Base-by-base conservation (phyloP, 1,139 yeast species). In the Debaryomyces nepalensis region DNA sequence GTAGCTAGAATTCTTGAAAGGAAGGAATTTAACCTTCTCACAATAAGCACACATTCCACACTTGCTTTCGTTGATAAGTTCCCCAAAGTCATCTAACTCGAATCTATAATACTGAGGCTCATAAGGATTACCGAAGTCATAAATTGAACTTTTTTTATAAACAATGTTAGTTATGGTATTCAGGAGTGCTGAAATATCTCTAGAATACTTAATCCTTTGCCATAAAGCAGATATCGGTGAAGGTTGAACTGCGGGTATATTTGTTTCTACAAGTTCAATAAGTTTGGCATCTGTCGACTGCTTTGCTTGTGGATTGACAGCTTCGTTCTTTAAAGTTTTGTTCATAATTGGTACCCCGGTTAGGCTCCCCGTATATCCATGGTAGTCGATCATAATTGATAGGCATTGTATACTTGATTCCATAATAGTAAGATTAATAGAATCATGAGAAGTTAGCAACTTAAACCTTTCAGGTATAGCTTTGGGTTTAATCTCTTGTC, bases 41-140 rank as follows among this genome's bases (percentile, higher is more conserved):
- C 71, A 66, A 42, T 63, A 66, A 0, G 70, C 63, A 53, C 71
- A 66, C 40, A 64, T 45, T 27, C 70, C 72, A 35, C 68, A 57
- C 38, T 59, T 59, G 36, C 59, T 53, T 26, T 55, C 60, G 36
- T 55, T 59, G 18, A 58, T 46, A 18, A 44, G 40, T 2, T 49
- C 40, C 0, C 63, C 63, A 3, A 39, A 35, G 2, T 38, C 44
- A 38, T 55, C 58, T 10, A 58, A 37, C 45, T 63, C 68, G 45
- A 54, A 58, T 18, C 68, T 49, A 22, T 55, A 53, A 41, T 54
- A 60, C 40, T 63, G 65, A 5, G 66, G 65, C 45, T 62, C 66
- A 41, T 63, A 63, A 2, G 68, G 67, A 20, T 46, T 48, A 15
- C 50, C 44, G 11, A 47, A 26, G 11, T 46, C 44, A 45, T 51